A percentile compares a stretch with the other conserved stretches of the same genome.
Evolutionary conservation across 1,284 basidiomycete species (phyloP).

Genomic region (Mycena sp.): DNA sequence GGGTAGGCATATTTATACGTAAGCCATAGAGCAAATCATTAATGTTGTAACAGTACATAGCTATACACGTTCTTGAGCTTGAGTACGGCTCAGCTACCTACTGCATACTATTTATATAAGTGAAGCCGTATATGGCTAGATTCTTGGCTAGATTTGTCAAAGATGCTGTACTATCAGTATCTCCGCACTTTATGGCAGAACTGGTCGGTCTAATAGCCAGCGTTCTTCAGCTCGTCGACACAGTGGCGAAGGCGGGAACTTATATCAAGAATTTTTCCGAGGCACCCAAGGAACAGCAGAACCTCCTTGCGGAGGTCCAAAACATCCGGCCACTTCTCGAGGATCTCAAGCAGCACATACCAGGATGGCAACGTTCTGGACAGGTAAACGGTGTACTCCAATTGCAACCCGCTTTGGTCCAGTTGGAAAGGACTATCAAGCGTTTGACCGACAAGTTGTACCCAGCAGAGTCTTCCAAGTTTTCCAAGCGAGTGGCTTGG

Average conservation of each 20-base stretch:
- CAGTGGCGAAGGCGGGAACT: not conserved
- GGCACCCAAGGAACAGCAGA: slow-evolving; percentile 8
- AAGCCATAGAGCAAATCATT: slow-evolving; percentile 18
- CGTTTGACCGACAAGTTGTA: slow-evolving; percentile 1
- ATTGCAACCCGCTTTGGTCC: not conserved
- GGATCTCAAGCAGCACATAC: not conserved
- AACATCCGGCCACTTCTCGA: slow-evolving; percentile 2
- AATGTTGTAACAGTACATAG: too few relatives aligned
- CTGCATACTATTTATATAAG: too few relatives aligned
- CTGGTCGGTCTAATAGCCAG: slow-evolving; percentile 1
- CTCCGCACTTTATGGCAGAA: slow-evolving; percentile 13
- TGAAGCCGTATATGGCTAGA: too few relatives aligned
- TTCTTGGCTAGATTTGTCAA: too few relatives aligned
- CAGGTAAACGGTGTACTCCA: not conserved
- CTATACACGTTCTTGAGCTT: slow-evolving; percentile 15
- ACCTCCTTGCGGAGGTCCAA: slow-evolving; percentile 1
- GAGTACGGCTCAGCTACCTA: too few relatives aligned
- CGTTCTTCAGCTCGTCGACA: slow-evolving; percentile 15
- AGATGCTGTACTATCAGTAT: too few relatives aligned
- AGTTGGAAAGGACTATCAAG: not conserved
- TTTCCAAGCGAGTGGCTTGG: not conserved
- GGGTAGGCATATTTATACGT: not conserved
- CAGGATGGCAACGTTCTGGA: not conserved
- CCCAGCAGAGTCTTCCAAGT: not conserved
- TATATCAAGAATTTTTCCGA: slow-evolving; percentile 8